Base-by-base conservation (phyloP, 176 grass and related monocot genomes). In the Panicum miliaceum region DNA sequence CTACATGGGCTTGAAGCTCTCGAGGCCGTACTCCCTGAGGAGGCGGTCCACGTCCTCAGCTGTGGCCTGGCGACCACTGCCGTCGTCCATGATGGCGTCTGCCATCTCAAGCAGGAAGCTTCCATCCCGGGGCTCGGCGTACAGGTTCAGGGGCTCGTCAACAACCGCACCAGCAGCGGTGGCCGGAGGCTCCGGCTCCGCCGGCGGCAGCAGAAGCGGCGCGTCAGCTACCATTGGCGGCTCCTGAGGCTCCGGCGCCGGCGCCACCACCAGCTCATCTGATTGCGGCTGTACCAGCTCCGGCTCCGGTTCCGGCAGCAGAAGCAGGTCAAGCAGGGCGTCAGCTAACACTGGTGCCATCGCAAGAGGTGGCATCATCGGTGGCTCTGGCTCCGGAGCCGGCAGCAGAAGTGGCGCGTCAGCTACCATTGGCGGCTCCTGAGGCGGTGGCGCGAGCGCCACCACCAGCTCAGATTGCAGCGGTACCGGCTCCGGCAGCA, bases 11-110 rank as follows among this genome's bases (percentile, higher is more conserved):
- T 62, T 46, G 20, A 63, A 27, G 42, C 7, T 6, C 68, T 48
- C 68, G 15, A 78, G 23, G 10, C 58, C 38, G 40, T 63, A 40
- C 38, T 62, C 56, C 37, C 37, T 19, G 54, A 77, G 37, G n/a
- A 77, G 40, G 45, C n/a, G n/a, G 7, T 62, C 56, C 56, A 77
- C 37, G 36, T 77, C 75, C 8, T 60, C 75, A 0, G 9, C 75
- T 4, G 75, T 77, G 15, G 75, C 56, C 75, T 43, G 37, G 66
- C 6, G 22, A 27, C 68, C 68, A 25, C 13, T 71, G 67, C 52
- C 38, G 8, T 82, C 53, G 3, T 27, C 80, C 36, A 46, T 2
- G 53, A 35, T 32, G 26, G 80, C 68, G 25, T 59, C 68, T 4
- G 43, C 52, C 37, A 46, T 7, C 53, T 72, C 68, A 12, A 62